phyloP scores from a whole-genome alignment of 305 asterid genomes.

The Fraxinus floribunda region DNA sequence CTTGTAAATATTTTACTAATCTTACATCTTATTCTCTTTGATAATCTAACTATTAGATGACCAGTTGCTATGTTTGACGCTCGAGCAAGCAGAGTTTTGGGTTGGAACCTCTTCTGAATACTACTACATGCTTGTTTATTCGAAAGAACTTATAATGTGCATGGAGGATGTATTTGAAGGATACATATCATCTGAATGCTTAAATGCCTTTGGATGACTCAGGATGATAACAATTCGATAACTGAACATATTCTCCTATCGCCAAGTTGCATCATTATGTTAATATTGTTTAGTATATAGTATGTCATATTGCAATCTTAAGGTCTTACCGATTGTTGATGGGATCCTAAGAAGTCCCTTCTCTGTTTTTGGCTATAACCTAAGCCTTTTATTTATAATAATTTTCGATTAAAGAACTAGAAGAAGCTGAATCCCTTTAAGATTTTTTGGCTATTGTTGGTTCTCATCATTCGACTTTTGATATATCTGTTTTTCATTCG shows the following conservation, averaged over 20 bases:
- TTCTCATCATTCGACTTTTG: conserved; percentile 13
- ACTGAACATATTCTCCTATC: not conserved
- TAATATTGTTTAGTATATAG: not conserved
- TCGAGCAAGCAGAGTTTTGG: not conserved
- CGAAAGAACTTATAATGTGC: not conserved
- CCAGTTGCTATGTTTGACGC: not conserved
- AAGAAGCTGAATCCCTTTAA: conserved; percentile 8
- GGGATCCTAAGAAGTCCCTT: not conserved
- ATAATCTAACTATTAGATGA: not conserved
- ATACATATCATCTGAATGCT: not conserved
- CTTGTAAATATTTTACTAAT: not conserved
- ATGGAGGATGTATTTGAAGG: not conserved
- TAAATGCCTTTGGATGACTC: not conserved
- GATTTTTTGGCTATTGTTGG: conserved; percentile 3
- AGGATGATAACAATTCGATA: not conserved
- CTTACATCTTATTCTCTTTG: not conserved
- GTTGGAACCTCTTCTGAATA: not conserved
- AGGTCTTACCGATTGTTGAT: not conserved
- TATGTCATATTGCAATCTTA: not conserved
- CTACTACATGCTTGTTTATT: not conserved
- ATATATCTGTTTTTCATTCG: conserved; percentile 8
- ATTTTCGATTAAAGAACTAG: conserved; percentile 14
- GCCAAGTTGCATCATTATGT: not conserved
- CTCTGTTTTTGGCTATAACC: conserved; percentile 16
- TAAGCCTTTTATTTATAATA: conserved; percentile 6